Percentiles rank a stretch among this genome's conserved stretches.
Evolutionary conservation across 345 rosid species (phyloP).

Genomic region (Triadica sebifera): DNA sequence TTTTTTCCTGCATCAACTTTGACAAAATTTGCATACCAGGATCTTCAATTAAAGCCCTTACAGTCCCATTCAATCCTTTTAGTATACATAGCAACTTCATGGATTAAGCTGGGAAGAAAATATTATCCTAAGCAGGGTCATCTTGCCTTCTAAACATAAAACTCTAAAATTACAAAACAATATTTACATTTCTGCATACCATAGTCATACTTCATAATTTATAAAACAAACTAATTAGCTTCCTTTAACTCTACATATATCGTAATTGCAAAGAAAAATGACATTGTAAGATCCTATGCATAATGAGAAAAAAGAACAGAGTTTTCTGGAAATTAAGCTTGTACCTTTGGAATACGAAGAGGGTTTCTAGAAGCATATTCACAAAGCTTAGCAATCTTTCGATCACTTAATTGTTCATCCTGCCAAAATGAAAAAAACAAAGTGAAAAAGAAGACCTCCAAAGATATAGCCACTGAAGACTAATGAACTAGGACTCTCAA

Average conservation of each 20-base stretch:
- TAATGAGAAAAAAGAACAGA: neutral
- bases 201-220: neutral
- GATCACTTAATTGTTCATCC: conserved; percentile 47
- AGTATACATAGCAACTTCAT: neutral
- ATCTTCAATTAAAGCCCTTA: neutral
- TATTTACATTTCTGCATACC: neutral
- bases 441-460: neutral
- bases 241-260: neutral
- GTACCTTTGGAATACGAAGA: conserved; percentile 69
- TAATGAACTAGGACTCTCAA: neutral
- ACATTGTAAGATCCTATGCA: neutral
- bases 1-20: neutral
- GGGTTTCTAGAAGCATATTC: conserved; percentile 71
- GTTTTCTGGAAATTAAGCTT: neutral
- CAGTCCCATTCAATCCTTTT: neutral
- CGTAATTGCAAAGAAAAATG: neutral
- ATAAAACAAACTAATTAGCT: neutral
- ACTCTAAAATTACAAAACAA: too few species aligned
- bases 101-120: neutral
- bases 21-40: neutral
- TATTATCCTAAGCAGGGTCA: neutral
- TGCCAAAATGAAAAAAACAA: too few species aligned
- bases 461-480: neutral
- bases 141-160: neutral
- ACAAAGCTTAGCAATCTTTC: conserved; percentile 50